phyloP scores from a whole-genome alignment of 2,329 filamentous ascomycete species.

The Venturia pyrina region DNA sequence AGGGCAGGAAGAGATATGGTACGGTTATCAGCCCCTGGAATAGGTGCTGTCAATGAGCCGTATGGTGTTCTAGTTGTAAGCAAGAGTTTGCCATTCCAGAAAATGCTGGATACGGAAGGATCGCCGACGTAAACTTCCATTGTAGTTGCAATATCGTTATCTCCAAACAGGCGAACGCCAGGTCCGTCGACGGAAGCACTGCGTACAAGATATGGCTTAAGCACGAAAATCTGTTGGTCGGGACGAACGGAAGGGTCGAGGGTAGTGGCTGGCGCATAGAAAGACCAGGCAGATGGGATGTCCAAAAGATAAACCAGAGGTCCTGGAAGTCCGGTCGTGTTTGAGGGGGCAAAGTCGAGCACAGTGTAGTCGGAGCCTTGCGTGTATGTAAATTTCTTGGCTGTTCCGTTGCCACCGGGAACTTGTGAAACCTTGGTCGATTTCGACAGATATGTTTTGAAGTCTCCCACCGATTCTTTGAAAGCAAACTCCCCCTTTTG shows the following conservation, averaged over 20 bases:
- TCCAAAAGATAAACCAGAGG: conserved; percentile 29
- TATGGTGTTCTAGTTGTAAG: conserved; percentile 29
- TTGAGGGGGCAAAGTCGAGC: conserved; percentile 33
- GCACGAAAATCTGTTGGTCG: conserved; percentile 29
- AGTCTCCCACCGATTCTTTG: conserved; percentile 27
- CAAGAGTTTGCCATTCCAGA: conserved; percentile 29
- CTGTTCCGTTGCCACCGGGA: conserved; percentile 12
- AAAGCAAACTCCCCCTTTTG: conserved; percentile 33
- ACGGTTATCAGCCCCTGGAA: conserved; percentile 30
- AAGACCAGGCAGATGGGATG: conserved; percentile 26
- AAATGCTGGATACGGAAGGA: conserved; percentile 20
- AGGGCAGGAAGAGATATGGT: conserved; percentile 36
- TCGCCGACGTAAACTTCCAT: conserved; percentile 29
- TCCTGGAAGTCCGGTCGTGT: conserved; percentile 32
- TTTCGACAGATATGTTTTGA: conserved; percentile 24
- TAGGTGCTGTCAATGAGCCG: conserved; percentile 33
- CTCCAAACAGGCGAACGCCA: conserved; percentile 25
- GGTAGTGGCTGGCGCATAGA: conserved; percentile 30
- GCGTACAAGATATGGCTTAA: conserved; percentile 32
- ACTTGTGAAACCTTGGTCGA: not conserved
- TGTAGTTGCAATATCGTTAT: conserved; percentile 23
- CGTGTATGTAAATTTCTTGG: conserved; percentile 28
- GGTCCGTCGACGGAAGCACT: conserved; percentile 18
- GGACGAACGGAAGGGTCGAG: conserved; percentile 30
- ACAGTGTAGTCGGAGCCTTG: conserved; percentile 25